Base-by-base conservation (phyloP, 2,329 filamentous ascomycete species). In the Penicillium sp. region DNA sequence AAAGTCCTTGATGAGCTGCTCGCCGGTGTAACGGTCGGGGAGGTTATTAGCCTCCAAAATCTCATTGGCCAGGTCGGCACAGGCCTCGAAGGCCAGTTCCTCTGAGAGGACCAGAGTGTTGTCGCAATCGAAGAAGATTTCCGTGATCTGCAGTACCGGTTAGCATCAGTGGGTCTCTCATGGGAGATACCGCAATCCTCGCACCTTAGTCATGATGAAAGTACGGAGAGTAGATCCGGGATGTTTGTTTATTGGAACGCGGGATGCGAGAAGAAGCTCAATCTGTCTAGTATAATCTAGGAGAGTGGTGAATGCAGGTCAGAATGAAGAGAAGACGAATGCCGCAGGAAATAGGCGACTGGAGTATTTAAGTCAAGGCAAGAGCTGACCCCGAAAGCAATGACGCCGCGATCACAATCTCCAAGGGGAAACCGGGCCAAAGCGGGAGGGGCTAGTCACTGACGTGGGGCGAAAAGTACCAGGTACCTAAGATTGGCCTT, bases 81-180 rank as follows among this genome's bases (percentile, higher is more conserved):
- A 96, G 65, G 90, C 92, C 78, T 93, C 90, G 74, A 96, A 96
- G 72, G 92, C 92, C 66, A 96, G 83, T 69, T 89, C 87, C 80
- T 96, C 92, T 53, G 90, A 95, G 68, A 94, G 85, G 73, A 94
- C 91, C 73, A 96, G 90, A 62, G 92, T 96, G 83, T 96, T 96
- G 84, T 96, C 78, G 62, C 78, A 81, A 65, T 91, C 88, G 74
- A 91, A 89, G 66, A 91, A 82, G 70, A 91, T 79, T 62, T 87
- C 83, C 55, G 81, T 89, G 76, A 90, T 88, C 82, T 86, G 66
- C 42, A 62, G 32, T 43, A 2, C 51, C 53, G 62, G 63, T 67
- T 56, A 64, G 55, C 32, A 20, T 51, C 43, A n/a, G 52, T 46
- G 47, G 35, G 48, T 60, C 55, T 47, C n/a, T 42, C 50, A 24